Conservation (phyloP, 83 land plant genomes). For the Picea mariana region DNA sequence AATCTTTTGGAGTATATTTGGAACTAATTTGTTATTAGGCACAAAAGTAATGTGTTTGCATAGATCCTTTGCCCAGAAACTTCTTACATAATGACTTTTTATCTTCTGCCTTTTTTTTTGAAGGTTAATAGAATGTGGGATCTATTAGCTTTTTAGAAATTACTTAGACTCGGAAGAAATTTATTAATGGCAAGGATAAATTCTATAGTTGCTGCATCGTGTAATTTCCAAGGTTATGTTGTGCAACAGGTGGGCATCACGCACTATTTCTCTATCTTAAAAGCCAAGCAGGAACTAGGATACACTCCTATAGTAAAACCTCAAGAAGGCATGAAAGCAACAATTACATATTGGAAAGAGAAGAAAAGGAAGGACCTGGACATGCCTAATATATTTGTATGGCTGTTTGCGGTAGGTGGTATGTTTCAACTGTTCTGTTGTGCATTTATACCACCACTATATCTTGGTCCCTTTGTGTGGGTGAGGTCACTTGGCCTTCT, state of each 20-base stretch:
- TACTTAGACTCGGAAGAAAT: not conserved
- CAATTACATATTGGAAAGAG: slow-evolving; percentile 78
- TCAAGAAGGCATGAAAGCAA: slow-evolving; percentile 71
- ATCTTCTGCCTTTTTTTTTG: no score
- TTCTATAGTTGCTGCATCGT: not conserved
- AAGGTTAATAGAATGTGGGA: not conserved
- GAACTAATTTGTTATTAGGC: no score
- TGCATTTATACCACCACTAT: slow-evolving; percentile 69
- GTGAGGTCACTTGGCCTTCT: slow-evolving; percentile 45
- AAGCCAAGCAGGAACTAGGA: slow-evolving; percentile 86
- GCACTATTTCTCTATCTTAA: slow-evolving; percentile 84
- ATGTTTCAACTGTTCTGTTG: slow-evolving; percentile 43
- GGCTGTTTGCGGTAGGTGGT: slow-evolving; percentile 49
- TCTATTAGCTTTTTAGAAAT: not conserved
- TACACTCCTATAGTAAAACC: slow-evolving; percentile 83
- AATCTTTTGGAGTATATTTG: no score
- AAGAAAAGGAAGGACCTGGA: slow-evolving; percentile 52
- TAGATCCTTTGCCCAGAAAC: no score
- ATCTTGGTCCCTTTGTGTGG: slow-evolving; percentile 51
- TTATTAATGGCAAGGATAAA: not conserved
- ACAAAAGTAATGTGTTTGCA: no score
- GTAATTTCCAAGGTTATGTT: not conserved
- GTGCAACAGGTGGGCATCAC: slow-evolving; percentile 84
- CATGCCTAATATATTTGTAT: slow-evolving; percentile 51
- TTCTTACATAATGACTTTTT: no score